A percentile compares a stretch with the other conserved stretches of the same genome.
These are phyloP conservation scores for Phytopythium oedochilum DNA, from an alignment of 352 stramenopile genomes.

Conservation along the genomic window DNA sequence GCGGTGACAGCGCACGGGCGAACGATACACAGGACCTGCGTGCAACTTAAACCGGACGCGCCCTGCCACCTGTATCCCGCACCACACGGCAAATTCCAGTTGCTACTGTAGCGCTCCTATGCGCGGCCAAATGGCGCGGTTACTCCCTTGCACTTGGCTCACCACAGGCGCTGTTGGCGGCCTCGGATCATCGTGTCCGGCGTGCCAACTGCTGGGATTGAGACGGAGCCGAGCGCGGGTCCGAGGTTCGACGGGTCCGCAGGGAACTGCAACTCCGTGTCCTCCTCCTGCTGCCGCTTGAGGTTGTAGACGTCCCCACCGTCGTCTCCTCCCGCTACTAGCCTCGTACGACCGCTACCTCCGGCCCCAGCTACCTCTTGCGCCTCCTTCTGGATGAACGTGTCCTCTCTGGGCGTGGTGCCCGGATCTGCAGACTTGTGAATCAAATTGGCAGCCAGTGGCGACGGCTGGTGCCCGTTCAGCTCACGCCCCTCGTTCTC, in stretches of 20 bases:
- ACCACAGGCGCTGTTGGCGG: constrained; percentile 7
- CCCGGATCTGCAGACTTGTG: constrained; percentile 3
- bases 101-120: background rate
- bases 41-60: too few relatives aligned
- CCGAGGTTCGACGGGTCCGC: background rate
- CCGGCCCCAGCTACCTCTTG: background rate
- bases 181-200: background rate
- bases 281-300: constrained; percentile 1
- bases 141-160: background rate
- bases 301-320: background rate
- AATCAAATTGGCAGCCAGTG: background rate
- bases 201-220: background rate
- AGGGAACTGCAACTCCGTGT: background rate
- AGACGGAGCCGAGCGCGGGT: background rate
- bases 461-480: background rate
- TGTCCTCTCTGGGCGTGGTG: background rate
- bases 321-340: background rate
- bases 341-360: background rate
- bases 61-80: too few relatives aligned
- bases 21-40: too few relatives aligned
- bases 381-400: background rate
- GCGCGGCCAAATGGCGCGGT: background rate
- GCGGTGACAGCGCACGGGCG: too few relatives aligned
- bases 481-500: constrained; percentile 20
- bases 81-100: constrained; percentile 2